Evolutionary conservation across 768 basidiomycete species (phyloP).

Genomic region (Piloderma croceum): DNA sequence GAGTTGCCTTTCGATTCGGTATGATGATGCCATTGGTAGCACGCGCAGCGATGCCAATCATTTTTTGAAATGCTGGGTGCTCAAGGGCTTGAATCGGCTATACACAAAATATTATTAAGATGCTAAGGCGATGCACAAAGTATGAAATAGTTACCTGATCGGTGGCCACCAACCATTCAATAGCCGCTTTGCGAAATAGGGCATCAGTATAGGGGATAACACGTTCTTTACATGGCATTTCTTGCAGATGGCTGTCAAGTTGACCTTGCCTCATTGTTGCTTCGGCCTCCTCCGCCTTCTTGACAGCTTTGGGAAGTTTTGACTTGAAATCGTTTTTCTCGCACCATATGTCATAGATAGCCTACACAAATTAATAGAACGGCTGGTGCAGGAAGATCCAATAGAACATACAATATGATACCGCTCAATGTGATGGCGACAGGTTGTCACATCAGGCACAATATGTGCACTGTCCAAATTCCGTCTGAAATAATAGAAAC

Average conservation of each 20-base stretch:
- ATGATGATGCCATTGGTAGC: slow-evolving; percentile 35
- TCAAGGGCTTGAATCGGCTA: no score
- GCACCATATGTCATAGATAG: slow-evolving; percentile 24
- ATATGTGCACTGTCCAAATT: no score
- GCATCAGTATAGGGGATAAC: slow-evolving; percentile 25
- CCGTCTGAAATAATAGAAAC: no score
- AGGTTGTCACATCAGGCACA: no score
- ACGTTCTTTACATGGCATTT: slow-evolving; percentile 9
- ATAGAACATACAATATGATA: no score
- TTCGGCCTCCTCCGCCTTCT: no score
- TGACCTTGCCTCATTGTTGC: slow-evolving; percentile 27
- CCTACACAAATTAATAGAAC: slow-evolving; percentile 5
- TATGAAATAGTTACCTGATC: no score
- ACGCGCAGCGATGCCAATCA: slow-evolving; percentile 36
- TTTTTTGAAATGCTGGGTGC: slow-evolving; percentile 30
- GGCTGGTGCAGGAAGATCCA: neutral
- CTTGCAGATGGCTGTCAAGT: no score
- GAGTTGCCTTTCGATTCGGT: slow-evolving; percentile 22
- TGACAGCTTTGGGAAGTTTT: no score
- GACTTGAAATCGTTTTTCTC: slow-evolving; percentile 22
- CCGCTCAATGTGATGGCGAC: no score
- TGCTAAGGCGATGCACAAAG: no score
- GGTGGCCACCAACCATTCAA: slow-evolving; percentile 35
- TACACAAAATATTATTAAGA: no score
- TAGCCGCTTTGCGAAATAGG: slow-evolving; percentile 24